phyloP scores from a whole-genome alignment of 2,329 filamentous ascomycete genomes.

The Ceratocystis ficicola region DNA sequence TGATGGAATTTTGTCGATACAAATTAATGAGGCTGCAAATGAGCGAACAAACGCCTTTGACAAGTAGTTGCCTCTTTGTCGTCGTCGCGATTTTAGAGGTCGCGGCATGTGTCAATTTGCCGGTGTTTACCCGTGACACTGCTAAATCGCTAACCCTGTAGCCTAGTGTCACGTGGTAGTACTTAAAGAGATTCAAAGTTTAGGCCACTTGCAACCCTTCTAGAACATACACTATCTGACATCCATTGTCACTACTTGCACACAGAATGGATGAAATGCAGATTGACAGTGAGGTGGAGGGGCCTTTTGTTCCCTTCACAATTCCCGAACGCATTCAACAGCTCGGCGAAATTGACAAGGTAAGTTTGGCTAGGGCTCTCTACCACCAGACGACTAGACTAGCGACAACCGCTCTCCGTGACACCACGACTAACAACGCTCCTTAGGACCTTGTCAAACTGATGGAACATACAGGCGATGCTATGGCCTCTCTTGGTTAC shows the following conservation, averaged over 20 bases:
- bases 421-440: background rate
- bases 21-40: constrained; percentile 13
- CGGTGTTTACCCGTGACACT: constrained; percentile 9
- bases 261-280: constrained; percentile 17
- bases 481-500: constrained; percentile 36
- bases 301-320: constrained; percentile 42
- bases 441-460: constrained; percentile 29
- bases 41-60: background rate
- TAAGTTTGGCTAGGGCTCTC: constrained; percentile 27
- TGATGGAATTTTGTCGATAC: constrained; percentile 3
- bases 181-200: too few relatives aligned
- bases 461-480: constrained; percentile 36
- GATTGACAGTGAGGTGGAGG: constrained; percentile 2
- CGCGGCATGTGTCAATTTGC: background rate
- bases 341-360: constrained; percentile 65
- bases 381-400: background rate
- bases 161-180: background rate
- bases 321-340: constrained; percentile 69
- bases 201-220: too few relatives aligned
- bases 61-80: background rate
- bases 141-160: constrained; percentile 9
- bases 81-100: constrained; percentile 14
- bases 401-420: background rate
- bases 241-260: background rate
- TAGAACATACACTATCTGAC: background rate